These are phyloP conservation scores for Leptographium radiaticola DNA, from an alignment of 2,329 filamentous ascomycete species.

Conservation along the genomic window DNA sequence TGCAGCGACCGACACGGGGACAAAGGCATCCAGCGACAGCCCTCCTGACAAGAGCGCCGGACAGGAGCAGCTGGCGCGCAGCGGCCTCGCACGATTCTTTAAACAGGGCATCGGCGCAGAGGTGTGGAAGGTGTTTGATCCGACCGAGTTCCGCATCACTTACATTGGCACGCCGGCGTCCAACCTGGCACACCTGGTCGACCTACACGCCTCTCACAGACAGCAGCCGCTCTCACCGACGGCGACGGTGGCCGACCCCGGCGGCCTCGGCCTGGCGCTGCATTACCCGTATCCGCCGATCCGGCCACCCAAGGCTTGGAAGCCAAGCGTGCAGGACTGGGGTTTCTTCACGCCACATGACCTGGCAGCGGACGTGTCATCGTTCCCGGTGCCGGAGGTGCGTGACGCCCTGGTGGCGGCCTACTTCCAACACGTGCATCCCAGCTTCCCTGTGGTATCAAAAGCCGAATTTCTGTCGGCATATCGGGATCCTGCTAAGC, in stretches of 20 bases:
- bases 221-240: neutral
- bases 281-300: constrained; percentile 12
- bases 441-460: constrained; percentile 16
- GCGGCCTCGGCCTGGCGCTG: constrained; percentile 3
- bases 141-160: constrained; percentile 9
- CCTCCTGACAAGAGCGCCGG: neutral
- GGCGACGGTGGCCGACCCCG: neutral
- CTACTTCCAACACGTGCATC: constrained; percentile 18
- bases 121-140: constrained; percentile 9
- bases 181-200: constrained; percentile 8
- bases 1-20: neutral
- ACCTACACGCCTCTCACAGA: neutral
- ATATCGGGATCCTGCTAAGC: constrained; percentile 5
- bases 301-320: constrained; percentile 10
- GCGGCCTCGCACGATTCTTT: constrained; percentile 10
- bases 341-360: constrained; percentile 2
- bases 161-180: constrained; percentile 11
- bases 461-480: constrained; percentile 9
- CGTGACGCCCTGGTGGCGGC: constrained; percentile 14
- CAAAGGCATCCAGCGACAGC: too few relatives aligned
- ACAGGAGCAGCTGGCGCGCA: constrained; percentile 4
- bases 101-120: constrained; percentile 8
- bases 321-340: constrained; percentile 6
- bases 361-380: constrained; percentile 6
- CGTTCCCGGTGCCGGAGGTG: constrained; percentile 11